Base-by-base conservation (phyloP, 2,329 filamentous ascomycete genomes). In the Colletotrichum shisoi region DNA sequence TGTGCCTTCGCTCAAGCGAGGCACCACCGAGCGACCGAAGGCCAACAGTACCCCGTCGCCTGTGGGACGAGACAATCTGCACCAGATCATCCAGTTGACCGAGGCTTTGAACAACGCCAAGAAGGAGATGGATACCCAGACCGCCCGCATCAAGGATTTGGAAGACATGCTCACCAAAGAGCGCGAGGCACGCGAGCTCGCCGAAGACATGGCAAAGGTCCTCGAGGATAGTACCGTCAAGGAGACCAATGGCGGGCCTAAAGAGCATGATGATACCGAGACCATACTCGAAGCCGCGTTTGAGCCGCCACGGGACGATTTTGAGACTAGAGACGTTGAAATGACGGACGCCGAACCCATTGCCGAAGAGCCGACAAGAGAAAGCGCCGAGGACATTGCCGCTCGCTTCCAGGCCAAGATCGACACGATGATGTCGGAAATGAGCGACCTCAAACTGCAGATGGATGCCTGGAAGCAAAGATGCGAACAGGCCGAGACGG, bases 41-140 rank as follows among this genome's bases (percentile, higher is more conserved):
- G 80, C 53, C 11, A 78, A 81, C 6, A 79, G 80, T 19, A 85
- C 79, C 71, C 79, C 80, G 3, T 91, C 88, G 0, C 88, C 88
- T 0, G 81, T 87, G 42, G 62, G 62, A 53, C 84, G 87, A 12
- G 83, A 83, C 62, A 87, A 81, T 66, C 73, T 83, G 73, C 90
- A 89, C 73, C 93, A 97, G 73, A 92, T 97, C 62, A 81, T 94
- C 5, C 89, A 92, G 19, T 83, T 99, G 15, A 92, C 93, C 7
- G 93, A 97, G 73, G 92, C 92, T 21, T 81, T 99, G 49, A 91
- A 90, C 61, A 88, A 87, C 66, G 91, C 94, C 11, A 96, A 92
- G 79, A 91, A 90, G 72, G 94, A 97, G 75, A 87, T 97, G 48
- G 93, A 96, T 73, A 86, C 84, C n/a, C 93, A 97, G 76, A 89